Evolutionary conservation across 768 basidiomycete genomes (phyloP), one percentile per base, ranked within the genome.

Genomic region (Gymnopilus dilepis): DNA sequence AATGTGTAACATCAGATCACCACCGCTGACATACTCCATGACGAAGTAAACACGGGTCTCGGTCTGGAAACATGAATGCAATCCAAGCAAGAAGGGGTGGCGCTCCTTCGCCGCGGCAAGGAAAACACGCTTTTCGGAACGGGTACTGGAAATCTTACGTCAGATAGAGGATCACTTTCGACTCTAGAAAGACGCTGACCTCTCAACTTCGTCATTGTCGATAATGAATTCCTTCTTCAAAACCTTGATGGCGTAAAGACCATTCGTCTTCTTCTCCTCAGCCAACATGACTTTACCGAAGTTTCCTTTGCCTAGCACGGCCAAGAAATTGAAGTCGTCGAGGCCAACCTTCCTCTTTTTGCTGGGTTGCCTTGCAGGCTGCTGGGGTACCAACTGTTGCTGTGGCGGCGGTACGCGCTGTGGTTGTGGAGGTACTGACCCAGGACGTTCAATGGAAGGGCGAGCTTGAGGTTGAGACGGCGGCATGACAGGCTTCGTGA

Each of bases 211-310:
- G 75, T 99, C 97, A 63, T 99, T 99, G 74, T 99, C 97, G 69
- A 99, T 99, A 74, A 99, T 99, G 72, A 99, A 99, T 77, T 99
- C 97, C 74, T 99, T 99, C 84, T 99, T 99, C 73, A 99, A 73
- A n/a, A 99, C 97, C 77, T 99, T 99, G 82, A 99, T 98, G n/a
- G 97, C 97, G 72, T 92, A 99, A 58, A 99, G 76, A 53, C 85
- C 87, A 67, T 87, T 93, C 53, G 88, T 85, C 74, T 84, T 88
- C 86, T 99, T 99, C 83, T 99, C 97, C 77, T 99, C 97, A 9
- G 97, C 97, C 61, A 99, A 79, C 97, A 99, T 99, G 77, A 99
- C 97, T 76, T 99, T 99, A 59, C 97, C 97, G 72, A 99, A 99
- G 77, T 99, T 99, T 69, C 97, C 97, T 78, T 99, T 99, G 52